Percentiles rank a stretch among this genome's conserved stretches.
These are phyloP conservation scores for Cordyceps farinosa DNA, from an alignment of 2,329 filamentous ascomycete genomes.

Conservation along the genomic window DNA sequence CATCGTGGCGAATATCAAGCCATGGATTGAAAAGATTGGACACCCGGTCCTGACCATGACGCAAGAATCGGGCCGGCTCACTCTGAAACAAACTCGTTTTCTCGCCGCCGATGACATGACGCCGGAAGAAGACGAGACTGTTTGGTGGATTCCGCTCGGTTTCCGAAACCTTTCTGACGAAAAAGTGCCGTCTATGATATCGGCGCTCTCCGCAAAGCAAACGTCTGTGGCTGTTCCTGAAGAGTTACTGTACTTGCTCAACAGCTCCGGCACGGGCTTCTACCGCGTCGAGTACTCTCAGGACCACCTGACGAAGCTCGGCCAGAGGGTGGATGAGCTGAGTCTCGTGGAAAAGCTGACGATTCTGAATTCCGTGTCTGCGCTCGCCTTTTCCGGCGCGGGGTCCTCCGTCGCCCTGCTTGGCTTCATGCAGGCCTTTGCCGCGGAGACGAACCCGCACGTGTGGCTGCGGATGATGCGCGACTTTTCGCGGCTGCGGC, in stretches of 20 bases:
- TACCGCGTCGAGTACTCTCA: constrained; percentile 92
- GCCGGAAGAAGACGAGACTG: constrained; percentile 81
- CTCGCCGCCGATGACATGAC: constrained; percentile 87
- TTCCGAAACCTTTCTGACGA: constrained; percentile 82
- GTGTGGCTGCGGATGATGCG: constrained; percentile 85
- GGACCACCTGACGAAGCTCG: constrained; percentile 73
- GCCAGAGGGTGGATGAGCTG: constrained; percentile 69
- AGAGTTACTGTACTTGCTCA: constrained; percentile 86
- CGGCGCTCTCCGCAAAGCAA: constrained; percentile 53
- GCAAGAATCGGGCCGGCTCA: constrained; percentile 64
- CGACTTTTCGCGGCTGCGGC: constrained; percentile 71
- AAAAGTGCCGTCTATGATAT: constrained; percentile 64
- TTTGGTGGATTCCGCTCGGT: constrained; percentile 86
- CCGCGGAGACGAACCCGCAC: constrained; percentile 74
- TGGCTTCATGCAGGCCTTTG: constrained; percentile 78
- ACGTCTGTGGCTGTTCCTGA: constrained; percentile 75
- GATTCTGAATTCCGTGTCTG: constrained; percentile 82
- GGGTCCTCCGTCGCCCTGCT: constrained; percentile 77
- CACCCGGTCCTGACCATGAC: constrained; percentile 87
- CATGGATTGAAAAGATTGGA: constrained; percentile 96
- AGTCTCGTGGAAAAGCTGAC: constrained; percentile 88
- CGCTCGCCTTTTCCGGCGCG: constrained; percentile 82
- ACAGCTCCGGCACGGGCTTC: constrained; percentile 81
- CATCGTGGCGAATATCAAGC: constrained; percentile 86
- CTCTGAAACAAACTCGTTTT: constrained; percentile 92